These are phyloP conservation scores for Epichloe gansuensis DNA, from an alignment of 2,329 filamentous ascomycete species.

Conservation along the genomic window DNA sequence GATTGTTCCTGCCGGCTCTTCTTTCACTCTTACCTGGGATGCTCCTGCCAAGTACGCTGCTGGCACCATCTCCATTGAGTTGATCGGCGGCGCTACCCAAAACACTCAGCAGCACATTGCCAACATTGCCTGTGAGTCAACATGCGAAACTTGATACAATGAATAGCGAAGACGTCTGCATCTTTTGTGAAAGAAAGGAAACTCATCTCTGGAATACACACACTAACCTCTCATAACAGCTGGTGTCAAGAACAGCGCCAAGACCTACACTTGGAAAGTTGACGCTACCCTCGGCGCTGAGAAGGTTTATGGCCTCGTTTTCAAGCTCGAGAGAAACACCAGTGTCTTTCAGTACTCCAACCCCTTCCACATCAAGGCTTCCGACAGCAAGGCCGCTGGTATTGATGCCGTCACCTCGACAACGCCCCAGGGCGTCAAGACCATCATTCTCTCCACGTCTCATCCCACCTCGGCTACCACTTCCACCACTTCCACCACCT, in stretches of 20 bases:
- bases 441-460: slow-evolving; percentile 14
- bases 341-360: slow-evolving; percentile 47
- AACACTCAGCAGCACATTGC: slow-evolving; percentile 28
- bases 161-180: not conserved
- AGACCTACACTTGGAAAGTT: slow-evolving; percentile 38
- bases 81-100: slow-evolving; percentile 39
- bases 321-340: slow-evolving; percentile 35
- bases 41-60: slow-evolving; percentile 27
- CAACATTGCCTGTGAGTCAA: slow-evolving; percentile 37
- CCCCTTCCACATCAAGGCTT: slow-evolving; percentile 40
- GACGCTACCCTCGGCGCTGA: slow-evolving; percentile 29
- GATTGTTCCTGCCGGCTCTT: slow-evolving; percentile 33
- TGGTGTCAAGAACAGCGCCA: slow-evolving; percentile 31
- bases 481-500: slow-evolving; percentile 8
- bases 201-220: not conserved
- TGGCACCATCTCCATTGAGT: slow-evolving; percentile 35
- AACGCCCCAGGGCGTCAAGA: slow-evolving; percentile 18
- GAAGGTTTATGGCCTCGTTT: slow-evolving; percentile 43
- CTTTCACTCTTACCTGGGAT: slow-evolving; percentile 39
- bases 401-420: slow-evolving; percentile 16
- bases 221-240: slow-evolving; percentile 20
- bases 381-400: slow-evolving; percentile 15
- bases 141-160: not conserved
- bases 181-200: too few species aligned
- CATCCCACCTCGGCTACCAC: slow-evolving; percentile 10